Evolutionary conservation across 2,329 filamentous ascomycete genomes (phyloP), one percentile per base, ranked within the genome.

Genomic region (Fusarium oxysporum): DNA sequence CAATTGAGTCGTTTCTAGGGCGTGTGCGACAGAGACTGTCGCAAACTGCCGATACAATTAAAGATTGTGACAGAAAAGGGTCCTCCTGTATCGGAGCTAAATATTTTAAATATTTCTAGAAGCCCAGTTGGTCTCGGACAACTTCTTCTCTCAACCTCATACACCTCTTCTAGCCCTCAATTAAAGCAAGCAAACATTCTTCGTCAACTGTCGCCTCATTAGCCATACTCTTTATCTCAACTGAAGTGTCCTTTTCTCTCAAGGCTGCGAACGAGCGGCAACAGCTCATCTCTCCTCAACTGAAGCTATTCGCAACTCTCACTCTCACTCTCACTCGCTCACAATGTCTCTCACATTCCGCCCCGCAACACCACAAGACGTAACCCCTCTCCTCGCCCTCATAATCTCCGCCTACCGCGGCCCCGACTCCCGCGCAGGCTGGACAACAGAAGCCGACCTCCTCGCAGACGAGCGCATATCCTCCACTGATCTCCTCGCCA

Each of bases 371-470:
- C 67, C 77, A 1, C 71, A 73, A 19, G 83, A 84, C 50, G 72
- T 79, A 17, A 62, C 78, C 12, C 53, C 72, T 16, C 64, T 86
- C 33, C 80, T 83, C 28, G 66, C 78, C 7, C 81, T 87, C 57
- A 80, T 86, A 54, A 78, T 81, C 54, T 82, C 82, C 4, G 85
- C 85, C 43, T 87, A 85, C 78, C 84, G 84, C 65, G 85, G 85
- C 57, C 81, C 82, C 5, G 61, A 76, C 30, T 82, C 80, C 71
- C 80, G 81, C 35, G 73, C 77, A 21, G 85, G 85, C 59, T 86
- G 85, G 85, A 86, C 85, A 19, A 85, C 83, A 8, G 85, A 86
- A 69, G 83, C 84, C 21, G 82, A 86, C 62, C 79, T 86, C 13
- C 72, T 86, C 25, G 76, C 75, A 14, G 84, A 83, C 74, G 78